phyloP scores from a whole-genome alignment of 768 basidiomycete species.

The Postia placenta region DNA sequence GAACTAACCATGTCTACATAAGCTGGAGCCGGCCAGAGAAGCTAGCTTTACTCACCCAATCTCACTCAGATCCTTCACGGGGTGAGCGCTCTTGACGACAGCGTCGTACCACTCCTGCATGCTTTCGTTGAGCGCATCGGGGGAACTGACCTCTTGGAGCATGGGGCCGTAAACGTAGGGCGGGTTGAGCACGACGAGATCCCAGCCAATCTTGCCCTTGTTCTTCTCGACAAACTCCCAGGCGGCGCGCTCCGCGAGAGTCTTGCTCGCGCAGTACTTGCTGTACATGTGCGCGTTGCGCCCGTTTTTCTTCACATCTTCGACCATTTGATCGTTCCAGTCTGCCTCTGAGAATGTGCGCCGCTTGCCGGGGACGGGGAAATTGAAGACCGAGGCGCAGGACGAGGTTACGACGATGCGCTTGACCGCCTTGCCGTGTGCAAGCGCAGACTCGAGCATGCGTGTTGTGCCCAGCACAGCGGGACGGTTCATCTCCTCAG shows the following conservation, averaged over 20 bases:
- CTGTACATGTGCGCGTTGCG: constrained; percentile 28
- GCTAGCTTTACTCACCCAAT: too few species aligned
- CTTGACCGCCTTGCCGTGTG: constrained; percentile 39
- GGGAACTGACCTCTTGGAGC: constrained; percentile 26
- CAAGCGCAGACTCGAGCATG: constrained; percentile 53
- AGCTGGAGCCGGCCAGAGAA: too few species aligned
- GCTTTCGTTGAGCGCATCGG: constrained; percentile 32
- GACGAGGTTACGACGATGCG: constrained; percentile 63
- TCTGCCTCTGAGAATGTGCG: constrained; percentile 41
- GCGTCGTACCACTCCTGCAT: constrained; percentile 14
- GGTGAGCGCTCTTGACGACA: constrained; percentile 14
- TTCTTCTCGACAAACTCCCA: constrained; percentile 44
- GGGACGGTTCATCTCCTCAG: constrained; percentile 54
- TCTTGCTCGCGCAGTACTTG: constrained; percentile 56
- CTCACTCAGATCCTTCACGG: too few species aligned
- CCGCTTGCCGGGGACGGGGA: constrained; percentile 16
- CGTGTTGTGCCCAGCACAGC: constrained; percentile 67
- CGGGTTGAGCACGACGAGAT: constrained; percentile 48
- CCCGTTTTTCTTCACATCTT: constrained; percentile 43
- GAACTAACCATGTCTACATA: background rate
- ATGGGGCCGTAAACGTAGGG: constrained; percentile 30
- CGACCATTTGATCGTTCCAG: constrained; percentile 52
- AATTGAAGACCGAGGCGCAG: constrained; percentile 35
- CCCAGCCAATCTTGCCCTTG: constrained; percentile 40
- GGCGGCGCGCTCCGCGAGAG: constrained; percentile 53